Conservation (phyloP, 768 basidiomycete species). For the Lyophyllum semitale region DNA sequence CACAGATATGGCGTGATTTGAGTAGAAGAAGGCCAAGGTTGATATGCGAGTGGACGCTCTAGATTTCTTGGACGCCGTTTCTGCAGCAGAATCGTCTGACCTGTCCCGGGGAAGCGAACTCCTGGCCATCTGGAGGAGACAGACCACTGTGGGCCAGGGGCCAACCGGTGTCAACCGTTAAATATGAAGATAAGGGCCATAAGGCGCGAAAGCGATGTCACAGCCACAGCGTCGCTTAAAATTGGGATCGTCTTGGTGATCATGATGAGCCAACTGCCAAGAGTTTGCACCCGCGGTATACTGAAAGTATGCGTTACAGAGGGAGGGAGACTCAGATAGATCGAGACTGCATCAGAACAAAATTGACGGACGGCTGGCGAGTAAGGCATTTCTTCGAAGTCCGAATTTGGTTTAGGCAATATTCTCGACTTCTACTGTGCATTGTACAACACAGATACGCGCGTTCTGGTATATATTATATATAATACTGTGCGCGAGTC, state of each 20-base stretch:
- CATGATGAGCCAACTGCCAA: too few relatives aligned
- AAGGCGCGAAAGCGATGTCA: not conserved
- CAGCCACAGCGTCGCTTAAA: slow-evolving; percentile 1
- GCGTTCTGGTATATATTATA: too few relatives aligned
- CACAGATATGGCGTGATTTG: not conserved
- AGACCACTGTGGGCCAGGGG: not conserved
- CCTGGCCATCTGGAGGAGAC: not conserved
- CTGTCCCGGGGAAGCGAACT: not conserved
- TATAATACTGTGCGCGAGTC: too few relatives aligned
- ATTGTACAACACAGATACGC: too few relatives aligned
- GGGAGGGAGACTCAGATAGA: too few relatives aligned
- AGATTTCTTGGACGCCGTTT: not conserved
- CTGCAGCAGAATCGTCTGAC: not conserved
- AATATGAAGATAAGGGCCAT: not conserved
- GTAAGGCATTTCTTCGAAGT: not conserved
- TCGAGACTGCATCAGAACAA: too few relatives aligned
- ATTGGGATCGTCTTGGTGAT: too few relatives aligned
- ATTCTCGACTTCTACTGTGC: too few relatives aligned
- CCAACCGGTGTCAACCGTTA: too few relatives aligned
- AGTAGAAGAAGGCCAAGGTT: not conserved
- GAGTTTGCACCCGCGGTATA: too few relatives aligned
- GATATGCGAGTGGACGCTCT: not conserved
- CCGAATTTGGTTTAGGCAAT: not conserved
- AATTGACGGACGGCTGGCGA: too few relatives aligned
- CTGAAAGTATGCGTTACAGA: too few relatives aligned